A percentile compares a stretch with the other conserved stretches of the same genome.
Conservation (phyloP, 306 rosid genomes). For the Medicago lupulina region DNA sequence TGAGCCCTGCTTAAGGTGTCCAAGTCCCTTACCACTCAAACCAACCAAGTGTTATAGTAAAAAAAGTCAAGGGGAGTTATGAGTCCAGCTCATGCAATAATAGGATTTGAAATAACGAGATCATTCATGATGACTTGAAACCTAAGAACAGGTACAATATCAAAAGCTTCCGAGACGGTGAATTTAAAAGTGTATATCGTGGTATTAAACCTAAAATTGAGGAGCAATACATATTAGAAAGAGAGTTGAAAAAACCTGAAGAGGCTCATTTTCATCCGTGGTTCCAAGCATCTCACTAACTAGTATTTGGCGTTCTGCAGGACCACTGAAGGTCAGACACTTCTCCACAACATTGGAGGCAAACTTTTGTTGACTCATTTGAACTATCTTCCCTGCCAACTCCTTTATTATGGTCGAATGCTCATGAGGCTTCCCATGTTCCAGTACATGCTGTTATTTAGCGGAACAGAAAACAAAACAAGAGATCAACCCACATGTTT, state of each 20-base stretch:
- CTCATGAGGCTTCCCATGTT: constrained; percentile 92
- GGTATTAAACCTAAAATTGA: not conserved
- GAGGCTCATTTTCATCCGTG: constrained; percentile 96
- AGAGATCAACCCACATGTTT: constrained; percentile 19
- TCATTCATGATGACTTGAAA: not conserved
- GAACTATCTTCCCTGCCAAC: constrained; percentile 86
- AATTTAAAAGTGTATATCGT: not conserved
- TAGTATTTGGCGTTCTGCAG: constrained; percentile 77
- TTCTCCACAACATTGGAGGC: constrained; percentile 59
- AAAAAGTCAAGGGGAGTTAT: not conserved
- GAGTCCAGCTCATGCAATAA: not conserved
- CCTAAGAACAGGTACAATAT: not conserved
- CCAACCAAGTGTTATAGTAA: too few relatives aligned
- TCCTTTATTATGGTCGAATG: constrained; percentile 88
- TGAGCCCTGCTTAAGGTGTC: not conserved
- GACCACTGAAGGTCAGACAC: constrained; percentile 88
- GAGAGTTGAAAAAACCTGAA: constrained; percentile 54
- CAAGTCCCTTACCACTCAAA: too few relatives aligned
- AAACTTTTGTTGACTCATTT: constrained; percentile 34
- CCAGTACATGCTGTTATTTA: constrained; percentile 74
- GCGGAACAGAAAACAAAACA: not conserved
- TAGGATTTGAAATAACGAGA: not conserved
- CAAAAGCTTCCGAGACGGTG: not conserved
- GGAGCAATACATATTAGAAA: not conserved
- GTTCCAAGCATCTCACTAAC: constrained; percentile 96